Base-by-base conservation (phyloP, 139 green algal genomes). In the Chlamydomonas asymmetrica region DNA sequence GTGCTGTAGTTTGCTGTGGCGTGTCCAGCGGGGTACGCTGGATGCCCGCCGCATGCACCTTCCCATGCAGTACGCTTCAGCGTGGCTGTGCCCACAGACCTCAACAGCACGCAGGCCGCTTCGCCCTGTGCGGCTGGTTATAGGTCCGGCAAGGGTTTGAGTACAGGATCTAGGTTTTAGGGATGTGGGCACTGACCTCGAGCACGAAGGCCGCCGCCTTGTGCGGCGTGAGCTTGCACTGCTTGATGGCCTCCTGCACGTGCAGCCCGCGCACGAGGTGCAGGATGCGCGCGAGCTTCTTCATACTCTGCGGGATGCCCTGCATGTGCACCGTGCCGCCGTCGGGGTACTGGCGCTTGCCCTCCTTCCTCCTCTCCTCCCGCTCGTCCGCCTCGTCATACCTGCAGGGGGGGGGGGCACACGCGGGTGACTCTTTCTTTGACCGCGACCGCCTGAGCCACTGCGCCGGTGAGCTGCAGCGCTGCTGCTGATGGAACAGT, bases 281-380 rank as follows among this genome's bases (percentile, higher is more conserved):
- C 2, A 82, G 3, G 34, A 82, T 73, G 61, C 76, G 68, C 27
- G 78, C 35, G 61, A 82, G 70, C 76, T 82, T 82, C 52, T 82
- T 82, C 34, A 78, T 63, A 62, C 76, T 82, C 69, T 82, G 76
- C 40, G 65, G 43, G 23, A 72, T 63, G 49, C 74, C 37, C 29
- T 56, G 20, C 38, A 68, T 29, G 16, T 77, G 29, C 13, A 50
- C 69, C 38, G 40, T 61, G 20, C 76, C 76, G 7, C 23, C 61
- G 7, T 64, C 39, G 27, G 25, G 31, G 61, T 74, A 78, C 34
- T 18, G 31, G 23, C 64, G 66, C 31, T 43, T 10, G 8, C 29
- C 49, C 43, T 81, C 75, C 37, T 69, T 61, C 10, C 20, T 37
- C 43, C 70, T 66, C 62, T 82, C 76, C 29, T 78, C 35, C 34